phyloP scores from a whole-genome alignment of 2,329 filamentous ascomycete genomes.

The Paraphoma sp. region DNA sequence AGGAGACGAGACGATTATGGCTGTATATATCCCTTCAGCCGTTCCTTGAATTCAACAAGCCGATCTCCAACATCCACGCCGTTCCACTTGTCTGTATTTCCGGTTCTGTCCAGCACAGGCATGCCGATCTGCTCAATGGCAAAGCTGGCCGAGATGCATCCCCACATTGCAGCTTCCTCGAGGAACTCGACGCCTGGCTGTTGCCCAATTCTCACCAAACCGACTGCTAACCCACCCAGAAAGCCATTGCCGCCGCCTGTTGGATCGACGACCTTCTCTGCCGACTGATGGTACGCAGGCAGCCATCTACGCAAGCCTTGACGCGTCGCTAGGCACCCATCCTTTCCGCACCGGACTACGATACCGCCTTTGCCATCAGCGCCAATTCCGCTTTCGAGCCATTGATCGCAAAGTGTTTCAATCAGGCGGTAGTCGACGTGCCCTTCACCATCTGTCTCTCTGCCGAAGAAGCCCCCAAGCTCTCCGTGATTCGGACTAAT shows the following conservation, averaged over 20 bases:
- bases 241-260: conserved; percentile 96
- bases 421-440: conserved; percentile 48
- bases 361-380: conserved; percentile 58
- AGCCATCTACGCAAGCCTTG: conserved; percentile 66
- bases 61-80: conserved; percentile 51
- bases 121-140: conserved; percentile 94
- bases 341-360: conserved; percentile 73
- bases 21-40: conserved; percentile 49
- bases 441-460: conserved; percentile 38
- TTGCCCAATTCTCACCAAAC: conserved; percentile 61
- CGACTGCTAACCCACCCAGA: conserved; percentile 67
- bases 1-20: conserved; percentile 30
- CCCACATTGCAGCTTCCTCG: conserved; percentile 78
- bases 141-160: conserved; percentile 84
- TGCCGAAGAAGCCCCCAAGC: conserved; percentile 83
- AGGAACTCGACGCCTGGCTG: conserved; percentile 50
- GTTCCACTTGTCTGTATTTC: conserved; percentile 56
- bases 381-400: conserved; percentile 47
- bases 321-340: conserved; percentile 67
- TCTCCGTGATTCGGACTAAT: conserved; percentile 86
- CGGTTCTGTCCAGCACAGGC: conserved; percentile 60
- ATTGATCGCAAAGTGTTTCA: conserved; percentile 49
- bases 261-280: conserved; percentile 77
- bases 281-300: conserved; percentile 72
- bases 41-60: conserved; percentile 50